phyloP scores from a whole-genome alignment of 1,139 yeast species.

The Sugiyamaella pinicola region DNA sequence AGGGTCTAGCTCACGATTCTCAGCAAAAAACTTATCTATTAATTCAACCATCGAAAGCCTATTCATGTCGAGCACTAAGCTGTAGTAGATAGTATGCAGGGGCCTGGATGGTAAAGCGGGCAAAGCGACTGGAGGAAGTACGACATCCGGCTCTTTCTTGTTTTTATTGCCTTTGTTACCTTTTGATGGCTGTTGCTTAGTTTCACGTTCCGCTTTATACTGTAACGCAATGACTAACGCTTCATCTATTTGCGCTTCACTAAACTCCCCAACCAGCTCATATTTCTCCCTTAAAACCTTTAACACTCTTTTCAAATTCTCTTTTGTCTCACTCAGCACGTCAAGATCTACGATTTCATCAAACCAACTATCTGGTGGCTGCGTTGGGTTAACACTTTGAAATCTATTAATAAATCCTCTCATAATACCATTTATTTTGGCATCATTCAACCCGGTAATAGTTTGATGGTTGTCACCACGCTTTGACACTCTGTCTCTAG shows the following conservation, averaged over 20 bases:
- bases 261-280: conserved; percentile 51
- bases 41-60: conserved; percentile 23
- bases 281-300: conserved; percentile 45
- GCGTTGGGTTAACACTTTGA: conserved; percentile 54
- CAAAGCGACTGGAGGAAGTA: background rate
- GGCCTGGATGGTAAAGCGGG: too few relatives aligned
- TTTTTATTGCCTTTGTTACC: background rate
- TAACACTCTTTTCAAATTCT: conserved; percentile 55
- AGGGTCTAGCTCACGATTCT: conserved; percentile 27
- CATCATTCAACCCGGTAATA: conserved; percentile 55
- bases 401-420: conserved; percentile 70
- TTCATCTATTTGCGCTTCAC: conserved; percentile 30
- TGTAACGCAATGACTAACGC: conserved; percentile 36
- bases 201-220: conserved; percentile 31
- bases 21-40: conserved; percentile 28
- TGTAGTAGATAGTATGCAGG: conserved; percentile 9
- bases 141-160: background rate
- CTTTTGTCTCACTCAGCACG: conserved; percentile 54
- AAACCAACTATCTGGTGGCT: conserved; percentile 67
- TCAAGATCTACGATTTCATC: conserved; percentile 63
- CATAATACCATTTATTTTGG: conserved; percentile 63
- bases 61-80: conserved; percentile 11
- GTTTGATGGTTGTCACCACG: conserved; percentile 94
- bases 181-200: background rate
- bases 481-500: conserved; percentile 58